Base-by-base conservation (phyloP, 2,329 filamentous ascomycete species). In the Calonectria montana region DNA sequence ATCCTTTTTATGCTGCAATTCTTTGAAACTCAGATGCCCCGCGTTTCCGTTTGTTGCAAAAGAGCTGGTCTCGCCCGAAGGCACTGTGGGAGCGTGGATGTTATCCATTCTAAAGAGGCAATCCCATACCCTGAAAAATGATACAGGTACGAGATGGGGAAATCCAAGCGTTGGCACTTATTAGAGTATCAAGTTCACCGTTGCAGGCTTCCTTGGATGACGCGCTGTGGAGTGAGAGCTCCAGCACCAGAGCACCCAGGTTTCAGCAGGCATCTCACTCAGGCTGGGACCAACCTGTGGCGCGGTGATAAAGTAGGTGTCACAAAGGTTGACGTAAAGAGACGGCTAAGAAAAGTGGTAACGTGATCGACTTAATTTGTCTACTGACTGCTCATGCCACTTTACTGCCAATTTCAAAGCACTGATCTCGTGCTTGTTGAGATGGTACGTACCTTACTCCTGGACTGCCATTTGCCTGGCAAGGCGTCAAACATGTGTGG, bases 1-100 rank as follows among this genome's bases (percentile, higher is more conserved):
- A 77, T 96, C 92, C 83, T 98, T 98, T 85, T 95, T 94, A 39
- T 89, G 89, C 81, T 97, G 94, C 64, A 98, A 90, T 85, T 97
- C 93, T 50, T 89, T 86, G 81, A 98, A 91, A 62, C 94, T 93
- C 77, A 95, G 84, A 73, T 92, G 88, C 75, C 86, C 86, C 65
- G 90, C 86, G 76, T 89, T 85, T 76, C 93, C 93, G 82, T 93
- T 94, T 67, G 87, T 85, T 45, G 84, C 75, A 48, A 88, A 86
- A 31, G 88, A 88, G 69, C 92, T 92, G 12, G 92, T 93, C 39
- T 94, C 94, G 72, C 95, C 96, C 48, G 95, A 96, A 70, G 93
- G 84, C 76, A 91, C 85, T 12, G 89, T 91, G 2, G 89, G 89
- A 73, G 89, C 89, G 79, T 91, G 89, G 65, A 91, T 79, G 77